Evolutionary conservation across 177 flowering plant species (phyloP).

Genomic region (Vitis hybrid): DNA sequence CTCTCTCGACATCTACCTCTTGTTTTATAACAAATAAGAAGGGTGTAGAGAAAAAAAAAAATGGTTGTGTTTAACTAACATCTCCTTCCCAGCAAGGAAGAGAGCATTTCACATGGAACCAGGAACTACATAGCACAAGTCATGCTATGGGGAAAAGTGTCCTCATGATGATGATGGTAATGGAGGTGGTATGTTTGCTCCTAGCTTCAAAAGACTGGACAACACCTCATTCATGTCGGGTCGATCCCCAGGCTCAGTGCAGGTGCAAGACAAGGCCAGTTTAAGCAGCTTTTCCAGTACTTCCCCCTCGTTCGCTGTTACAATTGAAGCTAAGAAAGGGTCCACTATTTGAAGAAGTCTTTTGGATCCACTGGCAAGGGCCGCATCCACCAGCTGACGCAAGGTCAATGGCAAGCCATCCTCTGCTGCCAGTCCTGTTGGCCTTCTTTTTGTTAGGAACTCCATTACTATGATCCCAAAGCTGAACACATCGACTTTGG

Average conservation of each 20-base stretch:
- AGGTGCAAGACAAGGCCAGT: slow-evolving; percentile 62
- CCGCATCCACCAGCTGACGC: slow-evolving; percentile 49
- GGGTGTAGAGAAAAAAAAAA: too few species aligned
- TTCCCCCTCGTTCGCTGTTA: slow-evolving; percentile 21
- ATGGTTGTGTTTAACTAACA: too few species aligned
- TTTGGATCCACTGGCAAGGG: slow-evolving; percentile 33
- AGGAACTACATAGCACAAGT: too few species aligned
- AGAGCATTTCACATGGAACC: too few species aligned
- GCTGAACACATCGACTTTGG: slow-evolving; percentile 86
- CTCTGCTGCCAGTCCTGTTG: slow-evolving; percentile 57
- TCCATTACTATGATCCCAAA: slow-evolving; percentile 77
- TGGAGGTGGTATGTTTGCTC: not conserved
- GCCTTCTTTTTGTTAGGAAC: slow-evolving; percentile 63
- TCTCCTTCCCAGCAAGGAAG: too few species aligned
- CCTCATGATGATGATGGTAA: too few species aligned
- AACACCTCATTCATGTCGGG: slow-evolving; percentile 64
- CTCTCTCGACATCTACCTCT: too few species aligned
- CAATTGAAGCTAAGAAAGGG: slow-evolving; percentile 33
- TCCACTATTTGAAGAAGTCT: slow-evolving; percentile 47
- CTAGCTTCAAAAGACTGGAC: slow-evolving; percentile 54
- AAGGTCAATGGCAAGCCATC: slow-evolving; percentile 54
- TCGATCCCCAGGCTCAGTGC: slow-evolving; percentile 45
- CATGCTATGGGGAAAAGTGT: too few species aligned
- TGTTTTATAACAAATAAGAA: too few species aligned
- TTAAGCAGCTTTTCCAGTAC: slow-evolving; percentile 37